These are phyloP conservation scores for Glycine tomentella DNA, from an alignment of 306 rosid genomes.

Conservation along the genomic window DNA sequence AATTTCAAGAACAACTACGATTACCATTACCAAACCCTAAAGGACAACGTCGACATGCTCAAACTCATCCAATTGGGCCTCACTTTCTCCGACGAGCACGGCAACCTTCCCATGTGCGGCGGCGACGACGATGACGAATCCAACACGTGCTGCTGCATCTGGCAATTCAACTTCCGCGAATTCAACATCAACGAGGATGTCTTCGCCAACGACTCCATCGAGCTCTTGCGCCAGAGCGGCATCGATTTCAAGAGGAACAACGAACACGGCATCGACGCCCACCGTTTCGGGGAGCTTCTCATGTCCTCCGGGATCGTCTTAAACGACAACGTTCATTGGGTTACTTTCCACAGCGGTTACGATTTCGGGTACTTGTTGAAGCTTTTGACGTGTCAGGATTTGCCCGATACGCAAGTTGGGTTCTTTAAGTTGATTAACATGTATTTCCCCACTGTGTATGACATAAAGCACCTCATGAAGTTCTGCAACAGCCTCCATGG, in stretches of 20 bases:
- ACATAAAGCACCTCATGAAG: conserved; percentile 61
- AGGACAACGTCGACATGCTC: conserved; percentile 59
- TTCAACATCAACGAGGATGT: conserved; percentile 60
- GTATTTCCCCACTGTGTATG: conserved; percentile 58
- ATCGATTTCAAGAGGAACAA: conserved; percentile 59
- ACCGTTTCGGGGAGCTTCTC: conserved; percentile 56
- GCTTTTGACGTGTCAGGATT: conserved; percentile 56
- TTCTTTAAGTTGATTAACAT: conserved; percentile 54
- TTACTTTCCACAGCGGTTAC: conserved; percentile 62
- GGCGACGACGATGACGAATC: no score
- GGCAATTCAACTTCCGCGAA: conserved; percentile 66
- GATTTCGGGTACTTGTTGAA: conserved; percentile 63
- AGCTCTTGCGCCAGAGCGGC: conserved; percentile 61
- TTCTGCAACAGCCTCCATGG: conserved; percentile 60
- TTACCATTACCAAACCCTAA: conserved; percentile 63
- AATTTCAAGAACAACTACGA: conserved; percentile 58
- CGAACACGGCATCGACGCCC: conserved; percentile 53
- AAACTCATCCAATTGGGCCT: conserved; percentile 62
- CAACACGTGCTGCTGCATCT: conserved; percentile 44
- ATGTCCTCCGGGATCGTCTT: conserved; percentile 59
- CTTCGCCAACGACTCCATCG: conserved; percentile 61
- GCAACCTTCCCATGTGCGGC: conserved; percentile 52
- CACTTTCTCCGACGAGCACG: conserved; percentile 59
- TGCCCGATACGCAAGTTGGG: conserved; percentile 58
- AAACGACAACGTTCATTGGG: conserved; percentile 61